A percentile compares a stretch with the other conserved stretches of the same genome.
Evolutionary conservation across 2,329 filamentous ascomycete species (phyloP).

Genomic region (Tolypocladium nubicola): DNA sequence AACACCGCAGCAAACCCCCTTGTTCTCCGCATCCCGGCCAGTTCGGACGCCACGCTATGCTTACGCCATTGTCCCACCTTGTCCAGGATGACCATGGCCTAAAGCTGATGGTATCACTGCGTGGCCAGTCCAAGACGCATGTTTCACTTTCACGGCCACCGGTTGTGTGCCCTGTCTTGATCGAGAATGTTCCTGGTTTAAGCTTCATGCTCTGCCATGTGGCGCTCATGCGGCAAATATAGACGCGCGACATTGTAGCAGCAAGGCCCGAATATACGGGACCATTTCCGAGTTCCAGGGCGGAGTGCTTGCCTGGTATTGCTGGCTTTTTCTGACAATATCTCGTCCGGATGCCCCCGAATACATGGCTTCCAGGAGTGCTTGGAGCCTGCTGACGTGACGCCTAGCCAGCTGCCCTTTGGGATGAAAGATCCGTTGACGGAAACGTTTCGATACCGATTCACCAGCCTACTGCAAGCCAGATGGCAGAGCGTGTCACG

Average conservation of each 20-base stretch:
- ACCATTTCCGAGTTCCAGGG: neutral
- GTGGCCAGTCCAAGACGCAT: neutral
- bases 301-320: neutral
- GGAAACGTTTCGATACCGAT: neutral
- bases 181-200: neutral
- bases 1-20: neutral
- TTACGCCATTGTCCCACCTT: neutral
- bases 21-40: neutral
- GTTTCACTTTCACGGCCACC: neutral
- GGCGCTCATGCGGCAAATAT: neutral
- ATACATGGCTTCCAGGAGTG: neutral
- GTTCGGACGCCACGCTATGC: neutral
- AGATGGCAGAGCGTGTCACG: neutral
- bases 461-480: neutral
- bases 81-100: neutral
- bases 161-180: neutral
- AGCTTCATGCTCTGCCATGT: conserved; percentile 1
- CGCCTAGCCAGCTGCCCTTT: neutral
- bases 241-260: neutral
- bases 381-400: neutral
- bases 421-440: neutral
- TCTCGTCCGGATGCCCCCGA: neutral
- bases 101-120: neutral
- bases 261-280: neutral
- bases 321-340: neutral